Base-by-base conservation (phyloP, 1,284 basidiomycete genomes). In the Earliella scabrosa region DNA sequence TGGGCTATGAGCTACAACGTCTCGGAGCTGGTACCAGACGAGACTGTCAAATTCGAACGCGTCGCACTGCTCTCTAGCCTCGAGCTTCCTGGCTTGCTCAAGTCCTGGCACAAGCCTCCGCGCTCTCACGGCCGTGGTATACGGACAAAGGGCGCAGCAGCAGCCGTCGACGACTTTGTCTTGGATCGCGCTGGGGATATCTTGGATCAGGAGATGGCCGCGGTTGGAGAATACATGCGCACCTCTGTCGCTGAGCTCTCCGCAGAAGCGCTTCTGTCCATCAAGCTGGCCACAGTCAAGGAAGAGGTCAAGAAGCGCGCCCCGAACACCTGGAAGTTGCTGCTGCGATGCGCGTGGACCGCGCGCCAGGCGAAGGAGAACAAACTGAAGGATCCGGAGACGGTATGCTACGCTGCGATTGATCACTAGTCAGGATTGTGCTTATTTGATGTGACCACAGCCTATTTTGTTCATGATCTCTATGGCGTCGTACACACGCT, bases 1-100 rank as follows among this genome's bases (percentile, higher is more conserved):
- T 66, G 71, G 63, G 68, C 66, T 4, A 13, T 74, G 9, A 69
- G 68, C 59, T 75, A 69, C 69, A 70, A 71, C 23, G 59, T 69
- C 51, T n/a, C 35, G 7, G 60, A 34, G 2, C 71, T 69, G 40
- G 63, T 51, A 21, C 18, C 52, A 14, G 62, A 73, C 56, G n/a
- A 39, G 3, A 55, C 52, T 21, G 56, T 67, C 3, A 51, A 49
- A 4, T 64, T 54, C 50, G 63, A 58, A 23, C 56, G 68, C 4
- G 68, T 68, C 2, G 50, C 59, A 6, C 57, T 75, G 5, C 60
- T 75, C 58, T 43, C 56, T 16, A 67, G 66, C 41, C 46, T 50
- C 0, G 63, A 69, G 51, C 67, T 76, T 20, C 63, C 66, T 2
- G 34, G 16, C 1, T 69, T 75, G 32, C 58, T 75, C 2, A 27